Evolutionary conservation across 106 monocot species (phyloP).

Genomic region (Alisma plantagoaquatica): DNA sequence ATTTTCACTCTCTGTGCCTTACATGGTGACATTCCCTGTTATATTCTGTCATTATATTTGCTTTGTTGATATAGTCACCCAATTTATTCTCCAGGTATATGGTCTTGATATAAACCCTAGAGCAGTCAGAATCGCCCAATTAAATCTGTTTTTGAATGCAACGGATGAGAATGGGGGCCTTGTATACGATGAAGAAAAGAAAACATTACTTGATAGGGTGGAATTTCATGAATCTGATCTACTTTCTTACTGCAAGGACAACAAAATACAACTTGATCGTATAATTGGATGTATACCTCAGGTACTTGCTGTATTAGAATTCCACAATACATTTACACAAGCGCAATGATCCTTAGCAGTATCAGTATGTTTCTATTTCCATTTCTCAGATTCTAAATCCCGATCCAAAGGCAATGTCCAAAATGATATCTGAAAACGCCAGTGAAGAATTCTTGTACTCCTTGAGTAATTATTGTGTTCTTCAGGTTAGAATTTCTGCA

Average conservation of each 20-base stretch:
- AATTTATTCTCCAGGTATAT: too few relatives aligned
- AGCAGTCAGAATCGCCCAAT: conserved; percentile 71
- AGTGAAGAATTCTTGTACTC: conserved; percentile 79
- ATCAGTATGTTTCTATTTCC: background rate
- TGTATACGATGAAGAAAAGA: conserved; percentile 66
- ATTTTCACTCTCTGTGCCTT: too few relatives aligned
- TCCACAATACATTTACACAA: too few relatives aligned
- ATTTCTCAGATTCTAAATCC: conserved; percentile 70
- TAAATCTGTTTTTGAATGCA: conserved; percentile 81
- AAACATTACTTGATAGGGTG: conserved; percentile 76
- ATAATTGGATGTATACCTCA: conserved; percentile 93
- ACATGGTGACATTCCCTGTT: too few relatives aligned
- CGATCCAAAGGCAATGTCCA: conserved; percentile 91
- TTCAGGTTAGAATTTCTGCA: conserved; percentile 33
- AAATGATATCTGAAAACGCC: conserved; percentile 77
- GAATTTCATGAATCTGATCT: conserved; percentile 94
- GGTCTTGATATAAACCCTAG: conserved; percentile 92
- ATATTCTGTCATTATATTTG: too few relatives aligned
- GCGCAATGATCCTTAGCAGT: too few relatives aligned
- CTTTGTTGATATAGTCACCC: too few relatives aligned
- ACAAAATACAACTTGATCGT: conserved; percentile 69
- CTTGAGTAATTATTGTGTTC: conserved; percentile 88
- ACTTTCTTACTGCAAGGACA: conserved; percentile 60
- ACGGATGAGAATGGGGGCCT: conserved; percentile 59
- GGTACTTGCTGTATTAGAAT: too few relatives aligned